phyloP scores from a whole-genome alignment of 2,329 filamentous ascomycete genomes.

The Colletotrichum plurivorum region DNA sequence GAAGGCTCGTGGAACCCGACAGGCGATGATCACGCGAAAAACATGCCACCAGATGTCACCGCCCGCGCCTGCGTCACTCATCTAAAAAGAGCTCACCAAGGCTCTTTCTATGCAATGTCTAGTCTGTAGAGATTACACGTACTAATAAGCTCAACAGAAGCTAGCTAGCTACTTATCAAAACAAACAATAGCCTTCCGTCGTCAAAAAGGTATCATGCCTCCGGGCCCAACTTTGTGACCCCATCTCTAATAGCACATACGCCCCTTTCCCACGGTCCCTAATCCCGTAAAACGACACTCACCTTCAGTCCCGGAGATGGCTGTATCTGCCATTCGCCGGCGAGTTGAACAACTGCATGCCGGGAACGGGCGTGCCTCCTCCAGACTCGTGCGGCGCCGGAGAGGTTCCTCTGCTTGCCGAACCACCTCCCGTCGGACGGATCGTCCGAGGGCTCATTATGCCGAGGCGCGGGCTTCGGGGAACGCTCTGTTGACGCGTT shows the following conservation, averaged over 20 bases:
- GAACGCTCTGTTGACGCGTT: conserved; percentile 69
- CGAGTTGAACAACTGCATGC: conserved; percentile 56
- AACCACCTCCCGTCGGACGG: conserved; percentile 50
- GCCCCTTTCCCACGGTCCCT: neutral
- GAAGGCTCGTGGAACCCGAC: conserved; percentile 3
- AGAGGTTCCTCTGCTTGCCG: conserved; percentile 65
- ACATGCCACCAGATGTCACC: conserved; percentile 1
- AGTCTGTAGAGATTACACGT: conserved; percentile 1
- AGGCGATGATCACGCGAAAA: neutral
- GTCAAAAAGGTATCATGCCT: conserved; percentile 28
- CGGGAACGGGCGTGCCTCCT: conserved; percentile 49
- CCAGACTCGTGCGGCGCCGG: conserved; percentile 55
- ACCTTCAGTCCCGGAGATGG: conserved; percentile 57
- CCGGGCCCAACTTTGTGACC: neutral
- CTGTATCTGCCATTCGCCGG: conserved; percentile 58
- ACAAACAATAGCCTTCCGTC: conserved; percentile 15
- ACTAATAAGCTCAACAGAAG: neutral
- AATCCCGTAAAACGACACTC: neutral
- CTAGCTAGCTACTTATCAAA: conserved; percentile 13
- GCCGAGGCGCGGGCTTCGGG: conserved; percentile 68
- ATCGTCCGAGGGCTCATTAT: conserved; percentile 65
- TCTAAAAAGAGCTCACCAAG: neutral
- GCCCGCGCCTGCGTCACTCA: neutral
- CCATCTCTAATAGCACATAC: conserved; percentile 18
- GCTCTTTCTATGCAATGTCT: neutral